phyloP scores from a whole-genome alignment of 352 stramenopile genomes.

The Phytophthora sansomeana region DNA sequence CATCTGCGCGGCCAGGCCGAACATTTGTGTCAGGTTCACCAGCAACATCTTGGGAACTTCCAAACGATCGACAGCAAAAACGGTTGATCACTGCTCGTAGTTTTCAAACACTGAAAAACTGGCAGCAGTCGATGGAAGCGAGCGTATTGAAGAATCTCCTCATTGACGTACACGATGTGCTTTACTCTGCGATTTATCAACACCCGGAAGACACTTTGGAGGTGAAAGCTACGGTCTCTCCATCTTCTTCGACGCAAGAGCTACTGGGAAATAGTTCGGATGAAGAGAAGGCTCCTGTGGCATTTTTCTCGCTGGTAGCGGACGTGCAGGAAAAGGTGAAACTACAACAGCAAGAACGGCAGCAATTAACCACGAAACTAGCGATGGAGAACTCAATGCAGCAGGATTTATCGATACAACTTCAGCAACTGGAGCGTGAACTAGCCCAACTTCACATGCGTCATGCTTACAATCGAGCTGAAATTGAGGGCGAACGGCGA shows the following conservation, averaged over 20 bases:
- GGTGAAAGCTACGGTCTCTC: background rate
- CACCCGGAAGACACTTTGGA: background rate
- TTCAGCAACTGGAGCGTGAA: conserved; percentile 51
- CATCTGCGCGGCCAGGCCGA: background rate
- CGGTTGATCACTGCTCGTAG: conserved; percentile 35
- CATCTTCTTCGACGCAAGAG: background rate
- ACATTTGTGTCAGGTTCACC: background rate
- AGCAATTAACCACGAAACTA: conserved; percentile 34
- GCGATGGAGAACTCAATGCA: conserved; percentile 59
- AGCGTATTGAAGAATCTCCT: conserved; percentile 39
- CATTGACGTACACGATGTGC: conserved; percentile 18
- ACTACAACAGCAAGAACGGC: conserved; percentile 26
- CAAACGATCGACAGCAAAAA: conserved; percentile 10
- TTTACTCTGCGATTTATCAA: conserved; percentile 22
- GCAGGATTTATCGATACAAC: conserved; percentile 39
- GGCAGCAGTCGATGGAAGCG: conserved; percentile 28
- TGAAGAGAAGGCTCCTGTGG: background rate
- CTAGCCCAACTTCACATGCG: conserved; percentile 42
- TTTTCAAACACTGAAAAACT: conserved; percentile 42
- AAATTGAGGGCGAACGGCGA: conserved; percentile 49
- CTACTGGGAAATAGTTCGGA: background rate
- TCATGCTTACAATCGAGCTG: conserved; percentile 44
- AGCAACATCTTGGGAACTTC: background rate
- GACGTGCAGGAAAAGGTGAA: conserved; percentile 30
- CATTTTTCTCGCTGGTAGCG: conserved; percentile 36